A percentile compares a stretch with the other conserved stretches of the same genome.
phyloP scores from a whole-genome alignment of 2,329 filamentous ascomycete genomes.

The Aspergillus phoenicis region DNA sequence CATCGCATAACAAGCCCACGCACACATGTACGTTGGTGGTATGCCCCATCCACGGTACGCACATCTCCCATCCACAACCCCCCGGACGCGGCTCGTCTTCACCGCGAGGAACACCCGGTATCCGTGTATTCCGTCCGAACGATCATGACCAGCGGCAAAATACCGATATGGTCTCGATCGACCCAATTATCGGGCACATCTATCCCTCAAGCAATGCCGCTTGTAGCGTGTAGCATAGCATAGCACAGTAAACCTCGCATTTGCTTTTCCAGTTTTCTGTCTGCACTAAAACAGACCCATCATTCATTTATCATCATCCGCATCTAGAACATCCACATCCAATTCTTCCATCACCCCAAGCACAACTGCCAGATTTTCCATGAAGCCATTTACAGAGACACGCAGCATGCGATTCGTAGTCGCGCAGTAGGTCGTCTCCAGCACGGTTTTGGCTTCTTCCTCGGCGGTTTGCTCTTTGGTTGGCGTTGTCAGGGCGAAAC shows the following conservation, averaged over 20 bases:
- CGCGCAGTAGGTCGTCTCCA: conserved; percentile 77
- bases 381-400: conserved; percentile 93
- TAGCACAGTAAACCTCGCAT: neutral
- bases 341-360: conserved; percentile 88
- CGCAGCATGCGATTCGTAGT: conserved; percentile 96
- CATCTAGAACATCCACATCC: conserved; percentile 76
- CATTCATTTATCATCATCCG: conserved; percentile 30
- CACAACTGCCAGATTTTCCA: conserved; percentile 84
- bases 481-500: conserved; percentile 60
- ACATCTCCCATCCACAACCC: neutral
- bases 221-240: neutral
- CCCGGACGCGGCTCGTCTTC: neutral
- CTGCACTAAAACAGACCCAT: too few species aligned
- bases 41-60: neutral
- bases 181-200: neutral
- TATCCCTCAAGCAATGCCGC: neutral
- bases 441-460: conserved; percentile 52
- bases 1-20: neutral
- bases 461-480: conserved; percentile 24
- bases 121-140: neutral
- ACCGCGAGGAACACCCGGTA: neutral
- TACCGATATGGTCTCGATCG: neutral
- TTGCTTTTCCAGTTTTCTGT: too few species aligned
- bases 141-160: neutral
- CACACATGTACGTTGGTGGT: neutral